Conservation (phyloP, 345 rosid genomes). For the Erucastrum elatum region DNA sequence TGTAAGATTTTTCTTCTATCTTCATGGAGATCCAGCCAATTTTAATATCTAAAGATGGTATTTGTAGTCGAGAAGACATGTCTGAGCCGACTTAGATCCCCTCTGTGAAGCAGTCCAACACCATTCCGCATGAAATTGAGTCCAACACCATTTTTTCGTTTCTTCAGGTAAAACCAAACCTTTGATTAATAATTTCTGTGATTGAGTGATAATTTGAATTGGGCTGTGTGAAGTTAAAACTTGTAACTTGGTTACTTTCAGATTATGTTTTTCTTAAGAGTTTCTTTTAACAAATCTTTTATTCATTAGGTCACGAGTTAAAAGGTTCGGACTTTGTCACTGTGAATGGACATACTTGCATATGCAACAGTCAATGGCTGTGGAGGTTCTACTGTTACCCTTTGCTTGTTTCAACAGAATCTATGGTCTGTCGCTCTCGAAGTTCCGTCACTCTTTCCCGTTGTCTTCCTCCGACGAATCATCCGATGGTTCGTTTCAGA, state of each 20-base stretch:
- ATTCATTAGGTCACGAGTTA: background rate
- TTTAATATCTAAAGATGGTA: no score
- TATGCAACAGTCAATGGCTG: background rate
- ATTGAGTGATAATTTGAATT: background rate
- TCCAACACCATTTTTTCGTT: background rate
- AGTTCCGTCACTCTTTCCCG: conserved; percentile 43
- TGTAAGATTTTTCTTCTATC: no score
- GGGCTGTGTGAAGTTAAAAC: background rate
- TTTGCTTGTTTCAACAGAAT: background rate
- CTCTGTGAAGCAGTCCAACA: background rate
- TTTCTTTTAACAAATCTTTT: background rate
- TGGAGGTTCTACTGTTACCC: background rate
- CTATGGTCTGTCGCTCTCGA: conserved; percentile 60
- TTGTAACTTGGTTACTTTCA: background rate
- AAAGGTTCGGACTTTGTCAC: background rate
- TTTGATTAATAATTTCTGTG: no score
- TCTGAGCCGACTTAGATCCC: background rate
- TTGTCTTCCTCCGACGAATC: conserved; percentile 72
- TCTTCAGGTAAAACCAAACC: background rate
- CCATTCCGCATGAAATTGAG: background rate
- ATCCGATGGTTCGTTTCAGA: conserved; percentile 61
- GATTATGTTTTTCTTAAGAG: background rate
- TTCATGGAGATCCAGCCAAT: no score
- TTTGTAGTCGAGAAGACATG: background rate
- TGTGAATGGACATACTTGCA: background rate